These are phyloP conservation scores for Citrus sinensis DNA, from an alignment of 345 rosid genomes.

Conservation along the genomic window DVS_A1.0 CM039166.1:20347001-20347500, in stretches of 20 bases:
- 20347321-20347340: neutral
- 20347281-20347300: neutral
- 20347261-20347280: neutral
- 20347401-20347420: neutral
- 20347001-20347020: neutral
- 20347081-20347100: neutral
- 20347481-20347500: neutral
- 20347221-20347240: neutral
- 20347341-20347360: neutral
- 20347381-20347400: neutral
- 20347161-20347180: neutral
- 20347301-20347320: neutral
- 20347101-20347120: neutral
- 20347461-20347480: neutral
- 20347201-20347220: neutral
- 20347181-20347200: conserved; percentile 4
- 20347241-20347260: neutral
- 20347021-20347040: neutral
- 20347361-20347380: neutral
- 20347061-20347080: neutral
- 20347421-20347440: neutral
- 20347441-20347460: neutral
- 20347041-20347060: neutral
- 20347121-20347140: neutral
- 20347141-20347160: neutral